Base-by-base conservation (phyloP, 2,329 filamentous ascomycete species). In the Fusarium siculi region DNA sequence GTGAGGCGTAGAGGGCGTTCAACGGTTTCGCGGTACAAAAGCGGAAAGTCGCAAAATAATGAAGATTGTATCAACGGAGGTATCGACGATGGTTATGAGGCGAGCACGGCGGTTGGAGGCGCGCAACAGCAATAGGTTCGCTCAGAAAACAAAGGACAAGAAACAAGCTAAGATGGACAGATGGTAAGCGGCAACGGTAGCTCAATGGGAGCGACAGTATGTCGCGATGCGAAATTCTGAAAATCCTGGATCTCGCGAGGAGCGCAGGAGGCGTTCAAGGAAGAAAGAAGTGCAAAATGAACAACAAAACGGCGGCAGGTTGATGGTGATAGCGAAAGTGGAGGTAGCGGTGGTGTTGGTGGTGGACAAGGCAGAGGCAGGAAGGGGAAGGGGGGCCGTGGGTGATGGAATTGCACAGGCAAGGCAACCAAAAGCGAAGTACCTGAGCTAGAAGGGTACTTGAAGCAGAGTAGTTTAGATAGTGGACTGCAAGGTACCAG, bases 321-420 rank as follows among this genome's bases (percentile, higher is more conserved):
- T 59, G 72, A 71, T 74, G 67, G 70, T 75, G 66, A 71, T 74
- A 74, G 65, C 52, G 66, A 65, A 67, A 74, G 68, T 74, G 72
- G 58, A 73, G 72, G 61, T 69, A 62, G 57, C 59, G 61, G 71
- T 43, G 52, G 60, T 66, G 53, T 65, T 66, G 55, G 58, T 74
- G 72, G 63, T 66, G 60, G 72, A 58, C 67, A 65, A 69, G 70
- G 60, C 61, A 64, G 59, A 58, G 40, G 65, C 63, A 57, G 59
- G 73, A 74, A 76, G 63, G 70, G 68, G 52, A 75, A 65, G 70
- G 63, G 72, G 58, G 58, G 55, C 57, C 56, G 68, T 70, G 54
- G 49, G 68, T 70, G 68, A 63, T 74, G 57, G 63, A 73, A 66
- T 69, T 74, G 72, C 66, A 72, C 71, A 74, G 70, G 52, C 58